A percentile compares a stretch with the other conserved stretches of the same genome.
Conservation (phyloP, 164 flowering plant genomes). For the Echeveria elegans region DNA sequence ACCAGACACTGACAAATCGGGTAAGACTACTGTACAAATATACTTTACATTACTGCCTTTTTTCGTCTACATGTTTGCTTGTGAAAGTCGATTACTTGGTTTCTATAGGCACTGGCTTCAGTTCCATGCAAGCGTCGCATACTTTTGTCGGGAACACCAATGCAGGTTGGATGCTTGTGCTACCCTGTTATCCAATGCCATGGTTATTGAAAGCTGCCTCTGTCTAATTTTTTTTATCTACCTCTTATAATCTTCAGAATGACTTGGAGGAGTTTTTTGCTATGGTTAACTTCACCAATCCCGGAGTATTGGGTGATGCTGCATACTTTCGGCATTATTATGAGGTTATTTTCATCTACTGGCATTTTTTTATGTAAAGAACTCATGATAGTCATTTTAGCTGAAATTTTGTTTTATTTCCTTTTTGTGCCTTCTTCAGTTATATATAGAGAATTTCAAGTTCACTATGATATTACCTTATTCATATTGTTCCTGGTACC, state of each 20-base stretch:
- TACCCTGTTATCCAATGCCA: not conserved
- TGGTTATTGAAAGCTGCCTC: not conserved
- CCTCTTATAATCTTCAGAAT: constrained; percentile 44
- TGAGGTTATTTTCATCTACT: constrained; percentile 42
- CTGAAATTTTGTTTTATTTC: not conserved
- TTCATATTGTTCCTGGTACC: not conserved
- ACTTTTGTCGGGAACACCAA: constrained; percentile 91
- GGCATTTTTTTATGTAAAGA: not conserved
- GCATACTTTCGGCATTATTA: constrained; percentile 83
- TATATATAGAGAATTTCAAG: not conserved
- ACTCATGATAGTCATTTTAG: not conserved
- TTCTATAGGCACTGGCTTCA: constrained; percentile 78
- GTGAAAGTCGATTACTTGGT: constrained; percentile 5
- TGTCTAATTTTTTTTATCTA: not conserved
- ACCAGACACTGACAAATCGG: constrained; percentile 89
- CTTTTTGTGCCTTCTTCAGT: not conserved
- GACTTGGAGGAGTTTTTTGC: constrained; percentile 97
- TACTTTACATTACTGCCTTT: not conserved
- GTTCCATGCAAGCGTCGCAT: constrained; percentile 82
- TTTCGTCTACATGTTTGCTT: not conserved
- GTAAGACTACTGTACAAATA: constrained; percentile 24
- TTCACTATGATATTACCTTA: not conserved
- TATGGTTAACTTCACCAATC: constrained; percentile 98
- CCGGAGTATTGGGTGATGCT: constrained; percentile 88
- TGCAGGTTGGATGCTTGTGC: constrained; percentile 79